These are phyloP conservation scores for Phytopythium boreale DNA, from an alignment of 352 stramenopile species.

Conservation along the genomic window DNA sequence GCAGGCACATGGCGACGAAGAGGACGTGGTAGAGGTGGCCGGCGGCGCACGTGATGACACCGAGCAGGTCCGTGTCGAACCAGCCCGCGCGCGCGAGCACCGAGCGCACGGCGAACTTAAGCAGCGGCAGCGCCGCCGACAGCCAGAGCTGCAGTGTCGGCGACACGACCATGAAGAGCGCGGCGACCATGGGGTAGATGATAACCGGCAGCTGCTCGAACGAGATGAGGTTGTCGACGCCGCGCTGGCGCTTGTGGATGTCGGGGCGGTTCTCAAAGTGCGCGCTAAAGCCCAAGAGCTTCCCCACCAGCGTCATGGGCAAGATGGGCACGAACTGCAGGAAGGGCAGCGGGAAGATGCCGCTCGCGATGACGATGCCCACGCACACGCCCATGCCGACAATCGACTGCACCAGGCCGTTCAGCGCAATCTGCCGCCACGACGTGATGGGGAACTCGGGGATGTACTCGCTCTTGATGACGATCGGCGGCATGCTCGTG, in stretches of 20 bases:
- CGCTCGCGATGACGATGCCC: constrained; percentile 10
- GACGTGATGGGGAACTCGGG: constrained; percentile 16
- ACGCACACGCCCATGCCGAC: constrained; percentile 22
- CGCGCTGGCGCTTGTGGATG: constrained; percentile 15
- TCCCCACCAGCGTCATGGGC: constrained; percentile 14
- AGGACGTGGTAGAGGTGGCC: constrained; percentile 42
- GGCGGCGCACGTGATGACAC: constrained; percentile 24
- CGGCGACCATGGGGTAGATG: constrained; percentile 32
- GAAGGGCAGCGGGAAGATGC: constrained; percentile 32
- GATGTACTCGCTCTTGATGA: constrained; percentile 24
- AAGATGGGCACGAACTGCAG: constrained; percentile 15
- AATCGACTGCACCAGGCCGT: constrained; percentile 9
- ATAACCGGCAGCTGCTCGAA: constrained; percentile 25
- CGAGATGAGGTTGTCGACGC: constrained; percentile 19
- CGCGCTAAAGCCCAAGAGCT: constrained; percentile 8
- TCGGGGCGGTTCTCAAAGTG: constrained; percentile 11
- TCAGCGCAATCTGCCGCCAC: constrained; percentile 7
- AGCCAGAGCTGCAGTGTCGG: constrained; percentile 24
- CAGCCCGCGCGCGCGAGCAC: constrained; percentile 20
- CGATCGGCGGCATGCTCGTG: constrained; percentile 9
- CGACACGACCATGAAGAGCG: constrained; percentile 27
- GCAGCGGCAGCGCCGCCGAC: constrained; percentile 25
- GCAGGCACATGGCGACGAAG: constrained; percentile 36
- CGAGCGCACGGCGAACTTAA: constrained; percentile 24
- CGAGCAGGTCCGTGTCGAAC: constrained; percentile 24